Evolutionary conservation across 2,329 filamentous ascomycete species (phyloP).

Genomic region (Ophiobolus disseminans): DNA sequence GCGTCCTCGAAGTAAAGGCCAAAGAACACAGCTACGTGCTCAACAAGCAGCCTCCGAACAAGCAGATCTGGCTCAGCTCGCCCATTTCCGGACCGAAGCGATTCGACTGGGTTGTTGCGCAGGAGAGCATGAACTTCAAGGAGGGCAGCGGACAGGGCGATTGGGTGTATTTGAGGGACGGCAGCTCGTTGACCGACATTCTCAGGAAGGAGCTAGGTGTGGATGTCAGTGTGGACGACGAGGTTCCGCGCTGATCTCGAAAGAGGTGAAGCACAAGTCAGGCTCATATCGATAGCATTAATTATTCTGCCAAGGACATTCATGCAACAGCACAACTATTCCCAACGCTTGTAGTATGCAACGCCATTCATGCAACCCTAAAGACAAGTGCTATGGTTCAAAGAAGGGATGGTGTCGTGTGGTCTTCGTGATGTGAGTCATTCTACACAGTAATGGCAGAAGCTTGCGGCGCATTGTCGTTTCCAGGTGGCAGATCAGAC

Average conservation of each 20-base stretch:
- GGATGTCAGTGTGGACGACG: slow-evolving; percentile 50
- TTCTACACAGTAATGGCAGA: slow-evolving; percentile 36
- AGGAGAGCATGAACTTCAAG: slow-evolving; percentile 78
- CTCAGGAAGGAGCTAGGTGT: slow-evolving; percentile 79
- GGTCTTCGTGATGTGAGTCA: not conserved
- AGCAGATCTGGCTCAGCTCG: slow-evolving; percentile 95
- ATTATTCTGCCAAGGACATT: no score
- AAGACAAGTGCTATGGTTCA: no score
- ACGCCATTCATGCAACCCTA: slow-evolving; percentile 8
- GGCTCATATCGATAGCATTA: no score
- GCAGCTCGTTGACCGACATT: slow-evolving; percentile 74
- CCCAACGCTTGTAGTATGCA: slow-evolving; percentile 17
- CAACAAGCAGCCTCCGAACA: slow-evolving; percentile 98
- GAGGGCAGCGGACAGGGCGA: slow-evolving; percentile 75
- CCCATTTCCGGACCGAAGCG: slow-evolving; percentile 91
- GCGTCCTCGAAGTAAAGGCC: slow-evolving; percentile 79
- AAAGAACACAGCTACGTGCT: slow-evolving; percentile 82
- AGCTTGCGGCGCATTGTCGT: slow-evolving; percentile 29
- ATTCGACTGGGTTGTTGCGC: slow-evolving; percentile 83
- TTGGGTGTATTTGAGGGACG: slow-evolving; percentile 90
- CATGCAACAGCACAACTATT: not conserved
- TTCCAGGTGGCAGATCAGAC: slow-evolving; percentile 42
- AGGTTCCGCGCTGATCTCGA: slow-evolving; percentile 42
- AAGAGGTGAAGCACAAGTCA: no score
- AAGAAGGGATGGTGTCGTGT: no score